Evolutionary conservation across 2,329 filamentous ascomycete species (phyloP), one percentile per base, ranked within the genome.

Genomic region (Sporothrix pseudoabietina): DNA sequence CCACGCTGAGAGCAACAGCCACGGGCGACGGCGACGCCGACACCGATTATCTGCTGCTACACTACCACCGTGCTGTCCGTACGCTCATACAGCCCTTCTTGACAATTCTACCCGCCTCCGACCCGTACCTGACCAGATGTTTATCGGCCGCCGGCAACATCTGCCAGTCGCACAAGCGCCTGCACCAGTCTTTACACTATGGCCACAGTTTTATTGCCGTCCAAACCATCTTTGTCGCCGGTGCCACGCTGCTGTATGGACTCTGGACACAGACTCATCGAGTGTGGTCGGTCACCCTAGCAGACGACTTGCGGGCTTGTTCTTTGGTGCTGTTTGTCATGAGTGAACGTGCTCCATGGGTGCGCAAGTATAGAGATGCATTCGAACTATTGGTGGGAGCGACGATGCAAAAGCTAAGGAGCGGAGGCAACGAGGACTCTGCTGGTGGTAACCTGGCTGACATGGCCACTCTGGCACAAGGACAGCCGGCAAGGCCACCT

Each of bases 81-180:
- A 80, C 86, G 16, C 79, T 87, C 0, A 81, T 87, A 22, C 85
- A 87, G 70, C 85, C 85, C 1, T 87, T 87, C 72, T 78, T 87
- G 1, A 82, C 83, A 1, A 80, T 85, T 19, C 79, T 87, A 6
- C 80, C 82, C 4, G 80, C 84, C 3, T 79, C 81, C 6, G 84
- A 86, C 75, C 83, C 83, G 0, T 85, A 84, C 73, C 85, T 85
- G 73, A 80, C 82, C 14, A 83, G 84, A 3, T 83, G 82, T 73
- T 76, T 83, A 44, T 76, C 79, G 5, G 81, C 82, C 1, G 82
- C 82, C 9, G 83, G 82, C 4, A 80, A 81, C 35, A 80, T 84
- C 35, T 84, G 82, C 75, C 82, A 83, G 73, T 79, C 81, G 1
- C 82, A 83, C 76, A 84, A 83, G 74, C 80, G 81, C 12, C 77